Conservation (phyloP, 768 basidiomycete species). For the Trametes coccinea region DNA sequence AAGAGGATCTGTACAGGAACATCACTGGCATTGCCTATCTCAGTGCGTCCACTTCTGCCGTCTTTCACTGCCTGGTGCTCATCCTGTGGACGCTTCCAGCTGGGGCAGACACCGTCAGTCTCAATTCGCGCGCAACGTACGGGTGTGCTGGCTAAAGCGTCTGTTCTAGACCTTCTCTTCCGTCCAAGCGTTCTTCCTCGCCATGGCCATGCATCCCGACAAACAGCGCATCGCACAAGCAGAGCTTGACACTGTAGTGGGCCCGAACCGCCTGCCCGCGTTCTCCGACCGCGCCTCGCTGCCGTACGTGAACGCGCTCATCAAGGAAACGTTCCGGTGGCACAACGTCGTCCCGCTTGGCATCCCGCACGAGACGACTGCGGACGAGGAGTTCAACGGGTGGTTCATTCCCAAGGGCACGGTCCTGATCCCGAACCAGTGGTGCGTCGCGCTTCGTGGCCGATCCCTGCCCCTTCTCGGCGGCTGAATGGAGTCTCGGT, state of each 20-base stretch:
- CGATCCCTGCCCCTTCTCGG: too few relatives aligned
- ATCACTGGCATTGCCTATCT: conserved; percentile 5
- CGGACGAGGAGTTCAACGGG: conserved; percentile 29
- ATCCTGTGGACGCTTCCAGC: background rate
- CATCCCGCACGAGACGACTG: conserved; percentile 23
- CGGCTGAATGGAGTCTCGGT: too few relatives aligned
- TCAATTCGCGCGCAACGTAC: background rate
- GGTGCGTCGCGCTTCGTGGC: conserved; percentile 15
- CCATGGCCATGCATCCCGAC: conserved; percentile 37
- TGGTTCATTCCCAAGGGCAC: conserved; percentile 30
- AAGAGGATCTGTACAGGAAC: conserved; percentile 10
- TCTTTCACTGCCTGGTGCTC: too few relatives aligned
- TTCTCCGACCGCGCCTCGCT: conserved; percentile 22
- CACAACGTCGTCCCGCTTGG: conserved; percentile 35
- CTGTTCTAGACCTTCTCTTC: conserved; percentile 28
- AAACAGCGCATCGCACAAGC: conserved; percentile 27
- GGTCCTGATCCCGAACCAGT: conserved; percentile 28
- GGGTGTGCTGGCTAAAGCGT: too few relatives aligned
- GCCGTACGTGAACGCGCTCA: conserved; percentile 28
- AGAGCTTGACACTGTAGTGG: conserved; percentile 32
- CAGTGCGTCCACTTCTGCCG: background rate
- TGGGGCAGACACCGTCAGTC: conserved; percentile 4
- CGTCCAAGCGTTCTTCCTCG: conserved; percentile 35
- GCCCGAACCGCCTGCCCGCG: conserved; percentile 25
- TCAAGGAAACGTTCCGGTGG: conserved; percentile 36